Evolutionary conservation across 2,329 filamentous ascomycete species (phyloP).

Genomic region (Rhynchosporium secalis): DNA sequence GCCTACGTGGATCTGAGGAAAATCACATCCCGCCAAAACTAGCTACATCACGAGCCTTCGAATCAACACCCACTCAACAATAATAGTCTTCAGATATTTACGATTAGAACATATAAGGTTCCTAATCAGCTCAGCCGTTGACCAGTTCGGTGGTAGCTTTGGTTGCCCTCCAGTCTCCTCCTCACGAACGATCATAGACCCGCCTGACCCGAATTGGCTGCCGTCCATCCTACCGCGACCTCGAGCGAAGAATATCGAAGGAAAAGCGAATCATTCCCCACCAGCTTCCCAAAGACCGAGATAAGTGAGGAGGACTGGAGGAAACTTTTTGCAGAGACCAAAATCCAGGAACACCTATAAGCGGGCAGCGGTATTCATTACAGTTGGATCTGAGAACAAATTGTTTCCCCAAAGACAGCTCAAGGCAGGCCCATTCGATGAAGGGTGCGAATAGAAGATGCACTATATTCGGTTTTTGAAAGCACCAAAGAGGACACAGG

Average conservation of each 20-base stretch:
- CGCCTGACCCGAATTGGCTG: too few relatives aligned
- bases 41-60: neutral
- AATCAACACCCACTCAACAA: neutral
- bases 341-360: neutral
- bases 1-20: neutral
- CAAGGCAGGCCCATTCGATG: neutral
- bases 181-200: too few relatives aligned
- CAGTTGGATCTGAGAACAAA: neutral
- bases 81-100: too few relatives aligned
- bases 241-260: too few relatives aligned
- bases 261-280: too few relatives aligned
- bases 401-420: neutral
- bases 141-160: too few relatives aligned
- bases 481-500: slow-evolving; percentile 49
- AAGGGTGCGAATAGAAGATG: slow-evolving; percentile 41
- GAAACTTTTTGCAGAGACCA: neutral
- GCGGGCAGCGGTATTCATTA: neutral
- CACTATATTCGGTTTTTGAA: slow-evolving; percentile 70
- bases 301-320: too few relatives aligned
- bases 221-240: too few relatives aligned
- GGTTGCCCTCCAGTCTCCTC: too few relatives aligned
- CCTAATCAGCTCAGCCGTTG: too few relatives aligned
- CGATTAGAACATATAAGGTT: too few relatives aligned
- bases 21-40: neutral
- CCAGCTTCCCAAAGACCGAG: too few relatives aligned